A percentile compares a stretch with the other conserved stretches of the same genome.
These are phyloP conservation scores for Limnanthes douglasii DNA, from an alignment of 345 rosid species.

Conservation along the genomic window DNA sequence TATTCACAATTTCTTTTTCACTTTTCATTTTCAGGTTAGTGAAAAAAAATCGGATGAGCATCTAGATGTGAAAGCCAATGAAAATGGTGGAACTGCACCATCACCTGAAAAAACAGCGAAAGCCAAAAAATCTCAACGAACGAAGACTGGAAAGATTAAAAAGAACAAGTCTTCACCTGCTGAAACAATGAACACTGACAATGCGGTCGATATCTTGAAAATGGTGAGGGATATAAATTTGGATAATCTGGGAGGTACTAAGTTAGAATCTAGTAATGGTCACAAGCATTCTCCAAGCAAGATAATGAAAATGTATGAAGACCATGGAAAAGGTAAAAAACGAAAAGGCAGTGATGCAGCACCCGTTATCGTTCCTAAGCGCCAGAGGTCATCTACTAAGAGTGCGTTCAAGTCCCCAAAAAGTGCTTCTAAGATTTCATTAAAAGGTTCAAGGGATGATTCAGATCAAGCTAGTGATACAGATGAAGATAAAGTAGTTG, in stretches of 20 bases:
- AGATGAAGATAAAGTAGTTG: slow-evolving; percentile 15
- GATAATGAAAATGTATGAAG: slow-evolving; percentile 21
- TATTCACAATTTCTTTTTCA: no score
- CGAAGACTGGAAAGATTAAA: slow-evolving; percentile 35
- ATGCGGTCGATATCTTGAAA: slow-evolving; percentile 71
- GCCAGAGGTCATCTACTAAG: slow-evolving; percentile 44
- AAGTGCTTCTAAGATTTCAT: slow-evolving; percentile 20
- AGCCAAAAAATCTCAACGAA: slow-evolving; percentile 52
- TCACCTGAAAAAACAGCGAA: slow-evolving; percentile 69
- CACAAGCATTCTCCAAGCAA: slow-evolving; percentile 31
- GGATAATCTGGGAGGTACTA: slow-evolving; percentile 37
- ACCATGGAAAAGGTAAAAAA: slow-evolving; percentile 36
- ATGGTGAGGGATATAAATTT: slow-evolving; percentile 90
- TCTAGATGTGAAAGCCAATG: slow-evolving; percentile 33
- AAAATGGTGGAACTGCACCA: slow-evolving; percentile 63
- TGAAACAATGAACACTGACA: slow-evolving; percentile 34
- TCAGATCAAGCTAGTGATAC: slow-evolving; percentile 17
- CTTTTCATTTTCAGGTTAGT: no score
- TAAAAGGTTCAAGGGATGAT: slow-evolving; percentile 18
- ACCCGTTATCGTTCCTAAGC: slow-evolving; percentile 60
- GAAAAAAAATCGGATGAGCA: slow-evolving; percentile 22
- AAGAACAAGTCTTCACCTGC: slow-evolving; percentile 28
- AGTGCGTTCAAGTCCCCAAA: slow-evolving; percentile 35
- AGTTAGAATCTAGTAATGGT: slow-evolving; percentile 77
- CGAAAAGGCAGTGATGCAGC: slow-evolving; percentile 35